phyloP scores from a whole-genome alignment of 306 rosid species.

The Pterocarpus santalinus region DNA sequence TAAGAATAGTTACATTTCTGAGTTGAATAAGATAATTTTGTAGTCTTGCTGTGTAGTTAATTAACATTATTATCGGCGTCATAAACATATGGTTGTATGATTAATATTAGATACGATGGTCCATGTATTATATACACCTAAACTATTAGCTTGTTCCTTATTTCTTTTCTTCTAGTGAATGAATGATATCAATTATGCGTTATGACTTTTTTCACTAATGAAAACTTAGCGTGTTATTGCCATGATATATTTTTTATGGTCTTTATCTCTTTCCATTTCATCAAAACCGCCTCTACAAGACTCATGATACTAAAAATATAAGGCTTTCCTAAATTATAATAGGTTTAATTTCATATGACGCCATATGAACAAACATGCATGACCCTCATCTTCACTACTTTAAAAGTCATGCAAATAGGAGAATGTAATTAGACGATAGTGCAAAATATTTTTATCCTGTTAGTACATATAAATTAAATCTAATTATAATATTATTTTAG shows the following conservation, averaged over 20 bases:
- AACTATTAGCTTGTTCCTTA: neutral
- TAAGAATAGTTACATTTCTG: neutral
- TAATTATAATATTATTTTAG: neutral
- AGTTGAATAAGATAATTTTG: slow-evolving; percentile 39
- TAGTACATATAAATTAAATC: too few species aligned
- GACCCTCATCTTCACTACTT: too few species aligned
- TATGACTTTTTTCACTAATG: too few species aligned
- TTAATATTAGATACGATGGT: neutral
- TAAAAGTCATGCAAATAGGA: too few species aligned
- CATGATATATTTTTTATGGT: neutral
- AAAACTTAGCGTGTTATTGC: neutral
- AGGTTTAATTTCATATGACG: too few species aligned
- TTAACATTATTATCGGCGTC: neutral
- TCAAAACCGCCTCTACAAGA: neutral
- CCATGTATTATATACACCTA: neutral
- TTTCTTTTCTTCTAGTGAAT: neutral
- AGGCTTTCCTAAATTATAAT: neutral
- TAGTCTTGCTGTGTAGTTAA: neutral
- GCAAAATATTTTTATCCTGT: too few species aligned
- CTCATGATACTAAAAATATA: neutral
- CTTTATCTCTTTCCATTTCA: neutral
- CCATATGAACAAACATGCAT: too few species aligned
- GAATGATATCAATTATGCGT: neutral
- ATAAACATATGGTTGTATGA: neutral
- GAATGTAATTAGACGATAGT: too few species aligned